Base-by-base conservation (phyloP, 1,284 basidiomycete species). In the Leucoagaricus sp. region DNA sequence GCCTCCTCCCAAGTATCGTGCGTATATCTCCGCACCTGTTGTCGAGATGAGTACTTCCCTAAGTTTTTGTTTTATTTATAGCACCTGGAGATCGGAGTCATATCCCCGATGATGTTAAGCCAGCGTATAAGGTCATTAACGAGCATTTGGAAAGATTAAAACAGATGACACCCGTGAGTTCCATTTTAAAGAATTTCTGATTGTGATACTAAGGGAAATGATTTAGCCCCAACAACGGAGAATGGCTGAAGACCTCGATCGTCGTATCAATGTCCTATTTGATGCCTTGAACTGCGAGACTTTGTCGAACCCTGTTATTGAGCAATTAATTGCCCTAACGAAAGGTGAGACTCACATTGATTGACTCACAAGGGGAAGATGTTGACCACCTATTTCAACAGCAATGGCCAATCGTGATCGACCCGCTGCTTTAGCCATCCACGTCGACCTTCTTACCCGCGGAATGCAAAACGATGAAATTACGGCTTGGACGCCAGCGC, bases 261-360 rank as follows among this genome's bases (percentile, higher is more conserved):
- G 93, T 25, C 82, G 96, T 26, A 79, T 97, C 67, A 95, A 90
- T 69, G 82, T 88, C 3, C 74, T 98, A 53, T 96, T 96, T 65
- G 96, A 98, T 69, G 87, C 87, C 28, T 75, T 98, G 63, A 98
- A 98, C 73, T 96, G 94, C 68, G 94, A 93, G 64, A 90, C 91
- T 6, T 71, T 98, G 19, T 88, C 91, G n/a, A 75, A 78, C 58
- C 72, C 80, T 23, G 85, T 91, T 26, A 79, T 90, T 25, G 87
- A 88, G 45, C 85, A 91, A 65, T 73, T 94, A 45, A 63, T 83
- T 19, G 80, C 84, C 44, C 78, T 94, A 40, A 78, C 83, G 1
- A 77, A 81, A 77, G 91, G 91, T 92, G 59, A 44, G 80, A 67
- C 5, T 51, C n/a, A n/a, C n/a, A 45, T 7, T n/a, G 9, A 56